A percentile compares a stretch with the other conserved stretches of the same genome.
These are phyloP conservation scores for Tricholoma hemisulphureum DNA, from an alignment of 768 basidiomycete genomes.

Conservation along the genomic window DNA sequence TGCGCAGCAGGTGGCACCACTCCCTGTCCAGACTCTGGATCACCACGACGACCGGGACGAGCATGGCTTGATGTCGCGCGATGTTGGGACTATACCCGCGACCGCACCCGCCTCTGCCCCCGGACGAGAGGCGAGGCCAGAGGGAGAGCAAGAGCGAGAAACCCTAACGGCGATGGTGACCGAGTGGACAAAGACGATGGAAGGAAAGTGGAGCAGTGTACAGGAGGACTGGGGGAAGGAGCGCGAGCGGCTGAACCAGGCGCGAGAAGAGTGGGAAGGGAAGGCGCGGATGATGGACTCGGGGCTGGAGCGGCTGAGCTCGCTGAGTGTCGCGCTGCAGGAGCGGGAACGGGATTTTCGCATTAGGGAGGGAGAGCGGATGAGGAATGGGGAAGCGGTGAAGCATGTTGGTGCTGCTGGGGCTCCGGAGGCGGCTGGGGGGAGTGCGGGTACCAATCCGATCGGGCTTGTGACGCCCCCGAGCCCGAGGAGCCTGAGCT, in stretches of 20 bases:
- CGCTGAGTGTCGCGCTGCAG: conserved; percentile 34
- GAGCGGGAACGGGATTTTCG: conserved; percentile 4
- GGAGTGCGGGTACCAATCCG: background rate
- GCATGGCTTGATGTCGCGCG: conserved; percentile 7
- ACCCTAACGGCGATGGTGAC: conserved; percentile 53
- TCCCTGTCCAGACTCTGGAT: conserved; percentile 25
- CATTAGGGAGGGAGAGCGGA: conserved; percentile 25
- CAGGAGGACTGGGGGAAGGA: conserved; percentile 84
- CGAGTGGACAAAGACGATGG: conserved; percentile 77
- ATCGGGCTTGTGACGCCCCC: conserved; percentile 70
- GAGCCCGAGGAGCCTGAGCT: conserved; percentile 68
- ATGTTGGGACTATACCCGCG: too few species aligned
- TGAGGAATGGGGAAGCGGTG: conserved; percentile 38
- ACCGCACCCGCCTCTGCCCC: too few species aligned
- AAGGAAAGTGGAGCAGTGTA: conserved; percentile 75
- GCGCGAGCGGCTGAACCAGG: conserved; percentile 67
- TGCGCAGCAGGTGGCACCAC: conserved; percentile 31
- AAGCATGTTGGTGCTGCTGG: conserved; percentile 22
- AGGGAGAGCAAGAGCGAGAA: conserved; percentile 41
- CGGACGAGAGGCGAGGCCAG: too few species aligned
- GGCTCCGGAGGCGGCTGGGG: background rate
- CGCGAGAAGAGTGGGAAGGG: conserved; percentile 80
- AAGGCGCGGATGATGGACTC: conserved; percentile 53
- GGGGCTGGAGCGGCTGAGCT: conserved; percentile 46
- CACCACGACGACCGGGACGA: too few species aligned